A percentile compares a stretch with the other conserved stretches of the same genome.
Evolutionary conservation across 1,284 basidiomycete species (phyloP).

Genomic region (Apiotrichum porosum): DNA sequence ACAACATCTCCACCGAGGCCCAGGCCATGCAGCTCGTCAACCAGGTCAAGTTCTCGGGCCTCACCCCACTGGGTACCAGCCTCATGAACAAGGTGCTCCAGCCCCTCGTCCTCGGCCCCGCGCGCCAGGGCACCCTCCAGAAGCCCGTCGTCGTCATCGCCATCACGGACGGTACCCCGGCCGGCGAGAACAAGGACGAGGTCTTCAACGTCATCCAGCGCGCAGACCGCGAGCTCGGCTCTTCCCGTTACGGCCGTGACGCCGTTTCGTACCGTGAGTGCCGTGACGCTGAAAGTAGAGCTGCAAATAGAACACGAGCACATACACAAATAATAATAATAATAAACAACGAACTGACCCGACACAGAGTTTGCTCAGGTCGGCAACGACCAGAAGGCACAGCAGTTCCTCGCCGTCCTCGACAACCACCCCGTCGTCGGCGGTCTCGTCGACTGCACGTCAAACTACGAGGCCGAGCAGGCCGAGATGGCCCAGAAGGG

Average conservation of each 20-base stretch:
- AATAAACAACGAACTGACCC: too few species aligned
- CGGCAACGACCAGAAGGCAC: constrained; percentile 49
- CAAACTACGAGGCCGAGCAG: constrained; percentile 48
- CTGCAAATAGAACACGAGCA: too few species aligned
- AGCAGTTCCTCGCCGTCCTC: constrained; percentile 49
- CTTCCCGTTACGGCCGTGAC: constrained; percentile 49
- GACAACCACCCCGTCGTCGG: constrained; percentile 50
- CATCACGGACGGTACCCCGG: constrained; percentile 49
- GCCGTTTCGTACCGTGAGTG: constrained; percentile 50
- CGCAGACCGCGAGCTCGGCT: constrained; percentile 41
- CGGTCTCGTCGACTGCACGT: constrained; percentile 47
- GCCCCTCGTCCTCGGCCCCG: constrained; percentile 50
- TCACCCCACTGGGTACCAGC: constrained; percentile 50
- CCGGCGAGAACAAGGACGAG: constrained; percentile 47
- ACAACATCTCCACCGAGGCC: constrained; percentile 48
- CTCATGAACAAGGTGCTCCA: constrained; percentile 50
- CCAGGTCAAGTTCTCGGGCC: constrained; percentile 51
- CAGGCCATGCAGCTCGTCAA: constrained; percentile 46
- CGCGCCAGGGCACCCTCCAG: constrained; percentile 40
- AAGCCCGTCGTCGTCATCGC: constrained; percentile 51
- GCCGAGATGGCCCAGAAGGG: constrained; percentile 47
- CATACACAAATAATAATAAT: too few species aligned
- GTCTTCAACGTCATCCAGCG: constrained; percentile 48
- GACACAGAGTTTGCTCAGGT: constrained; percentile 49
- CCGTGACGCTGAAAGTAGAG: too few species aligned